Percentiles rank a stretch among this genome's conserved stretches.
phyloP scores from a whole-genome alignment of 441 rosid species.

The Capsella rubella region DNA sequence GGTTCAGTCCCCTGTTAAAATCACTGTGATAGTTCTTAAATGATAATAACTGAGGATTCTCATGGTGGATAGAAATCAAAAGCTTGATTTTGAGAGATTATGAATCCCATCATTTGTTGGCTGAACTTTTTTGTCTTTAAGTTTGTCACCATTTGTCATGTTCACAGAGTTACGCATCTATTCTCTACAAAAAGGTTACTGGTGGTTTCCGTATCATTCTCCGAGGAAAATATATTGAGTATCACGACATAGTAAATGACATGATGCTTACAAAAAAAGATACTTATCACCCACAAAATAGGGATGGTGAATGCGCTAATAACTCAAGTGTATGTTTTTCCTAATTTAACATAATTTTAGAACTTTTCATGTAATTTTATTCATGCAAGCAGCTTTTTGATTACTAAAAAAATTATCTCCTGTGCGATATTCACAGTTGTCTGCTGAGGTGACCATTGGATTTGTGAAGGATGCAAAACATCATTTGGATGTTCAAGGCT shows the following conservation, averaged over 20 bases:
- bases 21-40: constrained; percentile 17
- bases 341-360: constrained; percentile 13
- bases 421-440: constrained; percentile 55
- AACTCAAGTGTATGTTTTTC: constrained; percentile 52
- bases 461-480: constrained; percentile 94
- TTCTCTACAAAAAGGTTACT: constrained; percentile 87
- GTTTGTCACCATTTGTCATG: not conserved
- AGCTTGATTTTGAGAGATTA: constrained; percentile 23
- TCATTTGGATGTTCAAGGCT: constrained; percentile 96
- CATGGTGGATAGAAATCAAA: not conserved
- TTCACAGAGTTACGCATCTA: constrained; percentile 85
- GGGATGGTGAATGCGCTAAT: constrained; percentile 55
- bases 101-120: constrained; percentile 1
- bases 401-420: constrained; percentile 32
- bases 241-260: constrained; percentile 93
- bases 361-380: constrained; percentile 6
- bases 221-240: constrained; percentile 89
- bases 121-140: constrained; percentile 5
- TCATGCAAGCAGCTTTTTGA: constrained; percentile 4
- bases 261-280: constrained; percentile 78
- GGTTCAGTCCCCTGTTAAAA: not conserved
- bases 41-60: not conserved
- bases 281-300: constrained; percentile 76
- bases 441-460: constrained; percentile 86
- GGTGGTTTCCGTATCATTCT: constrained; percentile 80